A percentile compares a stretch with the other conserved stretches of the same genome.
These are phyloP conservation scores for Ustilago shanxiensis DNA, from an alignment of 1,284 basidiomycete genomes.

Conservation along the genomic window DNA sequence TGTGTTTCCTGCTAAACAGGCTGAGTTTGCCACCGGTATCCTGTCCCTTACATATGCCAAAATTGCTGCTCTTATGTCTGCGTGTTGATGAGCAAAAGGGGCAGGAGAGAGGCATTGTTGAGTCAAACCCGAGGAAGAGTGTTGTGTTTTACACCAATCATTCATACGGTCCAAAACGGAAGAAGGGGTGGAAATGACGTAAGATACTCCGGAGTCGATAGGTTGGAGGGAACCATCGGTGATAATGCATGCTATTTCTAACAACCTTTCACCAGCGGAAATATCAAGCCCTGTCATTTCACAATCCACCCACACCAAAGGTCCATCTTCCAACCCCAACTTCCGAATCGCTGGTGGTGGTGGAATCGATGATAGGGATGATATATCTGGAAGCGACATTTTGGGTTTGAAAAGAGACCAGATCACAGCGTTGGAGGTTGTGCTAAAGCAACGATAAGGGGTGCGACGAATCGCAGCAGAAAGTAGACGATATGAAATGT, in stretches of 20 bases:
- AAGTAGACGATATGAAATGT: no score
- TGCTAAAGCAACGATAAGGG: no score
- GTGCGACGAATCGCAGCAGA: background rate
- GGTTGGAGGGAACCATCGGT: constrained; percentile 82
- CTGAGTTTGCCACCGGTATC: constrained; percentile 73
- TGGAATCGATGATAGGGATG: constrained; percentile 45
- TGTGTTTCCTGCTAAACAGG: constrained; percentile 82
- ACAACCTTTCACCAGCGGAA: constrained; percentile 76
- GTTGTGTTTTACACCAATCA: constrained; percentile 56
- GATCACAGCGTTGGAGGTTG: no score
- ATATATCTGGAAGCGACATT: background rate
- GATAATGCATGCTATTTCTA: constrained; percentile 83
- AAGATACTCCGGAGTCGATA: constrained; percentile 81
- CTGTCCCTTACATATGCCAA: constrained; percentile 72
- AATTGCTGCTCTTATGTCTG: constrained; percentile 70
- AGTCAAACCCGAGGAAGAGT: constrained; percentile 55
- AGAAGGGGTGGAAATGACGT: constrained; percentile 79
- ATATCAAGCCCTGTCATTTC: constrained; percentile 84
- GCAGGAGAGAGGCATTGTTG: constrained; percentile 40
- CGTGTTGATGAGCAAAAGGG: constrained; percentile 65
- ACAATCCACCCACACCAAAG: constrained; percentile 88
- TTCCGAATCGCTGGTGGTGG: constrained; percentile 49
- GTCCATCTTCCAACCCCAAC: constrained; percentile 73
- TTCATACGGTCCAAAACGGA: constrained; percentile 74
- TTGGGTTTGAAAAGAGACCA: background rate